Evolutionary conservation across 2,329 filamentous ascomycete species (phyloP), one percentile per base, ranked within the genome.

Genomic region (Xylaria sp.): DNA sequence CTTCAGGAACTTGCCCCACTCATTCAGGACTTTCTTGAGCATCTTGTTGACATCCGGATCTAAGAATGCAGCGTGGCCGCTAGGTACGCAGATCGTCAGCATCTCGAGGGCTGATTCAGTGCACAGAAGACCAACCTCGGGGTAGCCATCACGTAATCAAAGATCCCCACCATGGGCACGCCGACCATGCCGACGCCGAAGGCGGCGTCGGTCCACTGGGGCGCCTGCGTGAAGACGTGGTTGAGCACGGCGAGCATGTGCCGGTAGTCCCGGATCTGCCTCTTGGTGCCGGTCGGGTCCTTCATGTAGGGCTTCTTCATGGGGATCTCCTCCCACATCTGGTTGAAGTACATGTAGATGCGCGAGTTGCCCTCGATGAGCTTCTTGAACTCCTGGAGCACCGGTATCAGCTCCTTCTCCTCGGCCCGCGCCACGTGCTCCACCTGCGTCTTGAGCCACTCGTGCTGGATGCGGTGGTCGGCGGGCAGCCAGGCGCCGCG

Each of bases 281-380:
- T 78, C 48, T 78, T 75, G n/a, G 57, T 54, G 1, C 86, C 86
- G 1, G 81, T 83, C 0, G 86, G 85, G 56, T 89, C 86, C 6
- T 74, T 75, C 54, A 70, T 66, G 70, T 90, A 90, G 0, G 82
- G 81, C 17, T 77, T 72, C 68, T 84, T 85, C 26, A 68, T 66
- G 0, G 87, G 87, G 18, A 90, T 76, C 71, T 90, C 84, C 24
- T 82, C 75, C 71, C 88, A 90, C 88, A 90, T 90, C 58, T 80
- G 75, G 20, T 75, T 74, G 65, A 89, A 83, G 67, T 86, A 83
- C 78, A 90, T 85, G 73, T 84, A 86, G 21, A 90, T 73, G 19
- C 85, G 79, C 1, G 85, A 74, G 59, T 84, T 84, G 22, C 69
- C 69, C 67, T 90, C 87, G 57, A 91, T 90, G 20, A 90, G 72